Base-by-base conservation (phyloP, 1,284 basidiomycete species). In the Ganoderma lingzhi region DNA sequence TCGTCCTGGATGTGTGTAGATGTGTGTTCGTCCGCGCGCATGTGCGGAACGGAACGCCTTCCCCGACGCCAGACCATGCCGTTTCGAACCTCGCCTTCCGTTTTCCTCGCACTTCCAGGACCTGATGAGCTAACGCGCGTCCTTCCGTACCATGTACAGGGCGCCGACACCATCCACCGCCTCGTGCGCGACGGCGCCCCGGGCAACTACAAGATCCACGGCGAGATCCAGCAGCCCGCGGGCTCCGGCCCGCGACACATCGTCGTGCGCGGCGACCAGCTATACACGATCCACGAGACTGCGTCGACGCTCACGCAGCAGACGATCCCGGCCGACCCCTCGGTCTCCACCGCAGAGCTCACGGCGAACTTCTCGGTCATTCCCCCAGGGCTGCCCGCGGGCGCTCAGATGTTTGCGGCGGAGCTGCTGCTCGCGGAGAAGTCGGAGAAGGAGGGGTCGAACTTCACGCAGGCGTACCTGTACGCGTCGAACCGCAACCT, bases 231-330 rank as follows among this genome's bases (percentile, higher is more conserved):
- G 63, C 90, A 91, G 70, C 89, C 90, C 0, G 74, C 78, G 17
- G 88, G 88, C 14, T 92, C 88, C 69, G 92, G 91, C 9, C 92
- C 92, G 1, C 82, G 90, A 32, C 90, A 92, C 78, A 87, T 89
- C 70, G 84, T 85, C 28, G 83, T 89, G 66, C 80, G 81, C 73
- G 82, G 87, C 65, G 79, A 86, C 64, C 85, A 84, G 68, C 78
- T 93, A 9, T 92, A 88, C 79, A 84, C 84, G 28, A 74, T 93
- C 2, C 90, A 93, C 80, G 91, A 93, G 77, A 79, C 88, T 17
- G 74, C 86, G 39, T 91, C 87, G 28, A 90, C 89, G 1, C 80
- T 93, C 53, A 87, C 88, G 32, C 85, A 90, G 37, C 91, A 93
- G 71, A 77, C 79, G 2, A 84, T 93, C 67, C 91, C 91, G 3